phyloP scores from a whole-genome alignment of 2,329 filamentous ascomycete species.

The Dryadomyces quercivorus region DNA sequence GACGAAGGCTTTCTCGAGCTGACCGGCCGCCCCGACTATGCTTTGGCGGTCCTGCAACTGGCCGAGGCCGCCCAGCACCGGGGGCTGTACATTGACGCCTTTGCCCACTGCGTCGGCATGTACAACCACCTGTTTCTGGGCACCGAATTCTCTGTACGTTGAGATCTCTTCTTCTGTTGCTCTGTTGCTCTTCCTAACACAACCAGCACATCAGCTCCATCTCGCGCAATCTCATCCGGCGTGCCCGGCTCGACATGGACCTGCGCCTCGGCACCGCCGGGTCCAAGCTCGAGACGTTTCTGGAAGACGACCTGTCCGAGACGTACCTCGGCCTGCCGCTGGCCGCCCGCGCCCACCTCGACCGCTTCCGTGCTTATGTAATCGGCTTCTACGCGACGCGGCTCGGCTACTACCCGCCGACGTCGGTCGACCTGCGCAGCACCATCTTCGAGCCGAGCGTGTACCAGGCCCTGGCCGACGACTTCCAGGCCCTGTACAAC shows the following conservation, averaged over 20 bases:
- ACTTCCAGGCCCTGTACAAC: conserved; percentile 60
- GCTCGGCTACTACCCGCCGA: conserved; percentile 62
- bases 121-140: conserved; percentile 43
- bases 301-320: conserved; percentile 58
- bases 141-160: conserved; percentile 49
- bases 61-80: conserved; percentile 53
- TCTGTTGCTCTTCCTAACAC: not conserved
- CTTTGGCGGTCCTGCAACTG: conserved; percentile 54
- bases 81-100: conserved; percentile 60
- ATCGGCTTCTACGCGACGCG: conserved; percentile 53
- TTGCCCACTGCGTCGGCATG: conserved; percentile 72
- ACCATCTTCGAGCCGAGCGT: conserved; percentile 43
- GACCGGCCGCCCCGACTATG: conserved; percentile 52
- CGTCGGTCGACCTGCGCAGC: conserved; percentile 25
- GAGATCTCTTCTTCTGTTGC: conserved; percentile 11
- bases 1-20: conserved; percentile 59
- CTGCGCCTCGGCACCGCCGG: conserved; percentile 45
- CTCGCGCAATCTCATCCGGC: conserved; percentile 53
- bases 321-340: conserved; percentile 50
- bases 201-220: conserved; percentile 33
- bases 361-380: conserved; percentile 60
- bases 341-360: conserved; percentile 52
- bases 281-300: conserved; percentile 49
- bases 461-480: conserved; percentile 49
- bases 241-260: conserved; percentile 53